Base-by-base conservation (phyloP, 192 early-diverging fungal species). In the Coemansia sp. region DNA sequence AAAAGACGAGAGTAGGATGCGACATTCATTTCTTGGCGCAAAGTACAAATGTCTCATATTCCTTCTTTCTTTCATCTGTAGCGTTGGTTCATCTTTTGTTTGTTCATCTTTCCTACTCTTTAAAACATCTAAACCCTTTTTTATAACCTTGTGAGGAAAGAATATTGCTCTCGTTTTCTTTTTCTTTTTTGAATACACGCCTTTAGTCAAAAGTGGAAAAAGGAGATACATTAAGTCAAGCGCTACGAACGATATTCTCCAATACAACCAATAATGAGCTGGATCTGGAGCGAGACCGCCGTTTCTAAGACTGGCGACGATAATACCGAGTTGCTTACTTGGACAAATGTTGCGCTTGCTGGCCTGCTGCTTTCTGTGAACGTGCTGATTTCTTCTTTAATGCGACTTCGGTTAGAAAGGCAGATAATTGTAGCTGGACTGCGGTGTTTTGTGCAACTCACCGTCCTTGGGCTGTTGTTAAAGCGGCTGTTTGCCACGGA, bases 371-470 rank as follows among this genome's bases (percentile, higher is more conserved):
- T 84, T 9, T 41, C 65, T 5, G 49, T 84, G 16, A 75, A 69
- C 19, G 76, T 79, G 2, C 46, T 57, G 13, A 65, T 84, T 20
- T 84, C 76, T 2, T 67, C 54, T 11, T 43, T 41, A 5, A 48
- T 84, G 65, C 53, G 48, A 17, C 68, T 84, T 44, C 20, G 63
- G 38, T 59, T 84, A 7, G 72, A 75, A 46, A 70, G 50, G 55
- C 73, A 87, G 38, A 72, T 96, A 11, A 76, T 93, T n/a, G 78
- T 94, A 32, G 83, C 90, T 16, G 85, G 89, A 1, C 57, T 85
- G 19, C 87, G 93, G 46, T 93, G 90, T 71, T 74, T 94, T 50
- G 81, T 93, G 10, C 94, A 96, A 72, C 84, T 96, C 50, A 87
- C 89, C 0, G 65, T 94, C 37, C 89, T 96, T 74, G 91, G 91